phyloP scores from a whole-genome alignment of 192 early-diverging fungal genomes.

The Backusella westeae region DNA sequence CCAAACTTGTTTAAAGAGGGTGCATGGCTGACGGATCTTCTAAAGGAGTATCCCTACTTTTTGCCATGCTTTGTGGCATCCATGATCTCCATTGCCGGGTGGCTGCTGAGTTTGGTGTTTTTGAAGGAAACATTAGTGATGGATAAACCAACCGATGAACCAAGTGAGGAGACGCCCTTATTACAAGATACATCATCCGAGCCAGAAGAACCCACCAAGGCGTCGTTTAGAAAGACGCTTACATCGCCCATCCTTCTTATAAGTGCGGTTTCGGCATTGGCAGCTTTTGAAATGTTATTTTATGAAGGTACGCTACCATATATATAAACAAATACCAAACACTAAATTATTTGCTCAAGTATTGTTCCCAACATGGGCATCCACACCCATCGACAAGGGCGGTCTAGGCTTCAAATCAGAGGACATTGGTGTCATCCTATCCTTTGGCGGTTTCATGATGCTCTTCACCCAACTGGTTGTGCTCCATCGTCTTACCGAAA shows the following conservation, averaged over 20 bases:
- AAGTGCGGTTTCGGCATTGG: neutral
- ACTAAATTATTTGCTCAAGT: no score
- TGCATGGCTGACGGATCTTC: conserved; percentile 36
- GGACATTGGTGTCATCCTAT: conserved; percentile 47
- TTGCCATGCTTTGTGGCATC: conserved; percentile 69
- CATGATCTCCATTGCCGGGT: conserved; percentile 48
- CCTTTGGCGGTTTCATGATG: conserved; percentile 39
- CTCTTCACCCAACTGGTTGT: conserved; percentile 47
- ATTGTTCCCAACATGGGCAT: conserved; percentile 27
- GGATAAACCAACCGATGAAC: neutral
- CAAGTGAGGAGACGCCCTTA: neutral
- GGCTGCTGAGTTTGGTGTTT: conserved; percentile 47
- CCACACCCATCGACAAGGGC: conserved; percentile 31
- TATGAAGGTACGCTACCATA: conserved; percentile 13
- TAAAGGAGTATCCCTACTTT: conserved; percentile 63
- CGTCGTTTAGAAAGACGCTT: conserved; percentile 11
- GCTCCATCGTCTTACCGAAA: conserved; percentile 42
- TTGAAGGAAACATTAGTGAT: conserved; percentile 52
- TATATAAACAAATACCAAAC: no score
- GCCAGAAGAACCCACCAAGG: neutral
- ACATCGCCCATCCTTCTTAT: conserved; percentile 21
- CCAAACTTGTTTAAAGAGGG: conserved; percentile 46
- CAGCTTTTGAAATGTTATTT: conserved; percentile 18
- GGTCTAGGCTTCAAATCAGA: conserved; percentile 50
- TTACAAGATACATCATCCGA: neutral